These are phyloP conservation scores for Trypanosoma brucei DNA, from an alignment of 208 protist genomes.

Conservation along the genomic window DNA sequence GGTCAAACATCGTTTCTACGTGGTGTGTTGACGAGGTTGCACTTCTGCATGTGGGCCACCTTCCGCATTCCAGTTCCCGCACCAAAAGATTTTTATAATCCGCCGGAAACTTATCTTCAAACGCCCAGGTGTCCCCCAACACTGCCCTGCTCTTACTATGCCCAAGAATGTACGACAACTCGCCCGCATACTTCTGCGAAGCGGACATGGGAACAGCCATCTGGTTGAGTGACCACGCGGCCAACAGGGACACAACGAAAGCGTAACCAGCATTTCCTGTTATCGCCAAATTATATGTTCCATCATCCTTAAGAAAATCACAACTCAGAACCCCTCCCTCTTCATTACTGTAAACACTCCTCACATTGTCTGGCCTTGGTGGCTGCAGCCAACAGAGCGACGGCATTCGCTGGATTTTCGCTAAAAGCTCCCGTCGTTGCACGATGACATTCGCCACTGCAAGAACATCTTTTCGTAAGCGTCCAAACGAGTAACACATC, in stretches of 20 bases:
- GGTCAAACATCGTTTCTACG: slow-evolving; percentile 56
- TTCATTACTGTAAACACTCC: slow-evolving; percentile 46
- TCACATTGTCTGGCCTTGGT: slow-evolving; percentile 39
- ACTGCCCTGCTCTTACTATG: slow-evolving; percentile 62
- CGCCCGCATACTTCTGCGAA: slow-evolving; percentile 57
- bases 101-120: slow-evolving; percentile 57
- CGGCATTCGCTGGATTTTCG: slow-evolving; percentile 21
- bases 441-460: slow-evolving; percentile 56
- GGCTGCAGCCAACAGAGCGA: slow-evolving; percentile 67
- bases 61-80: slow-evolving; percentile 23
- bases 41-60: neutral
- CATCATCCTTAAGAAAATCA: slow-evolving; percentile 60
- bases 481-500: slow-evolving; percentile 62
- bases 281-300: slow-evolving; percentile 56
- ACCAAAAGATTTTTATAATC: slow-evolving; percentile 44
- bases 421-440: slow-evolving; percentile 40
- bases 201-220: slow-evolving; percentile 74
- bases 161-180: slow-evolving; percentile 80
- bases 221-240: slow-evolving; percentile 70
- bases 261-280: slow-evolving; percentile 60
- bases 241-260: slow-evolving; percentile 74
- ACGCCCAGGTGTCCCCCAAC: slow-evolving; percentile 41
- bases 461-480: slow-evolving; percentile 76
- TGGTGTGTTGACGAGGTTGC: slow-evolving; percentile 26
- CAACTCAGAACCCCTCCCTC: slow-evolving; percentile 50